Percentiles rank a stretch among this genome's conserved stretches.
Conservation (phyloP, 257 asterid genomes). For the Leptodermis oblonga region DNA sequence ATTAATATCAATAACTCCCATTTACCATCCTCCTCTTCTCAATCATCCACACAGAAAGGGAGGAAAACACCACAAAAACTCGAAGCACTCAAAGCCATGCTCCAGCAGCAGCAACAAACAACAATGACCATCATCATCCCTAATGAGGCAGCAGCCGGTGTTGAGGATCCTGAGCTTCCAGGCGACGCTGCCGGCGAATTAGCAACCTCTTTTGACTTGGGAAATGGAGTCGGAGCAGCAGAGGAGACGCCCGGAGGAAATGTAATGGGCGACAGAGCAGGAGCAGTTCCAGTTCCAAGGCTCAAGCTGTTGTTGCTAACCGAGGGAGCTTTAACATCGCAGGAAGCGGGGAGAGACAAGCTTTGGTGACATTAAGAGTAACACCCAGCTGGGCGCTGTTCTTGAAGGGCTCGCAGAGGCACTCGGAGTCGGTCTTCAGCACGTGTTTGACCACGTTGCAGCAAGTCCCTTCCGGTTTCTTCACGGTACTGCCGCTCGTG, state of each 20-base stretch:
- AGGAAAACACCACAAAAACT: not conserved
- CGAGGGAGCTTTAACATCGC: conserved; percentile 78
- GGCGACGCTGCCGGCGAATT: conserved; percentile 42
- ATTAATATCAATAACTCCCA: conserved; percentile 17
- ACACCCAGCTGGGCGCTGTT: conserved; percentile 86
- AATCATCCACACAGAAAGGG: conserved; percentile 8
- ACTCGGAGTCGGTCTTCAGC: conserved; percentile 62
- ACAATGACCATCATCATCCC: conserved; percentile 20
- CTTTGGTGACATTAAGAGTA: conserved; percentile 66
- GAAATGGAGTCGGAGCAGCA: conserved; percentile 28
- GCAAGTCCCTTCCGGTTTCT: conserved; percentile 62
- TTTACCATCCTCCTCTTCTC: not conserved
- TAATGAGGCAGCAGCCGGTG: conserved; percentile 18
- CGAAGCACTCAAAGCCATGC: conserved; percentile 30
- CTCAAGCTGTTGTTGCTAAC: conserved; percentile 58
- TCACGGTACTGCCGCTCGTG: conserved; percentile 51
- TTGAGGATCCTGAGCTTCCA: conserved; percentile 35
- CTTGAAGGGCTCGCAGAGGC: conserved; percentile 72
- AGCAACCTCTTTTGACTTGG: conserved; percentile 29
- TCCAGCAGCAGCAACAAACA: conserved; percentile 13
- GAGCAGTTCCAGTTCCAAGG: conserved; percentile 41
- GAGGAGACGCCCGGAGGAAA: conserved; percentile 37
- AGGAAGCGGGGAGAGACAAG: conserved; percentile 75
- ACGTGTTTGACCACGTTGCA: conserved; percentile 75
- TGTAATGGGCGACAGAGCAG: conserved; percentile 57